phyloP scores from a whole-genome alignment of 1,284 basidiomycete genomes.

The Butyriboletus appendiculatus region DNA sequence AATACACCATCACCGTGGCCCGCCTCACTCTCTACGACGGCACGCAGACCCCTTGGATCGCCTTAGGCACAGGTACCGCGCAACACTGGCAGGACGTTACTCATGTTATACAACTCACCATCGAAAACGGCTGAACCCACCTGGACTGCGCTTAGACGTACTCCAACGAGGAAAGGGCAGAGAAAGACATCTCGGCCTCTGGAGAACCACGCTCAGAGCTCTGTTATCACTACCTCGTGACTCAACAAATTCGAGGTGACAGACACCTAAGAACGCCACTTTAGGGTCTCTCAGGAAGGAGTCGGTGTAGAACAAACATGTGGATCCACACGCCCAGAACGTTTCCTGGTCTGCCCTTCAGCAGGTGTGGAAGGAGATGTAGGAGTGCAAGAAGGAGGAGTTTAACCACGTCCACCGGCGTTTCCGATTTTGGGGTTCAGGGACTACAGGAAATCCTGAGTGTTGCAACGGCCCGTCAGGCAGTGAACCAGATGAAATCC shows the following conservation, averaged over 20 bases:
- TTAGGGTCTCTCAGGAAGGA: neutral
- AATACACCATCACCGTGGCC: neutral
- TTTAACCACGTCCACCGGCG: slow-evolving; percentile 4
- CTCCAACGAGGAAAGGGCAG: neutral
- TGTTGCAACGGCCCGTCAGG: neutral
- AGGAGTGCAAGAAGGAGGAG: slow-evolving; percentile 4
- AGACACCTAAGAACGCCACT: neutral
- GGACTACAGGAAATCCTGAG: neutral
- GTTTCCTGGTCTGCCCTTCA: neutral
- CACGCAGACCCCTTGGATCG: neutral
- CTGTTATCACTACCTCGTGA: neutral
- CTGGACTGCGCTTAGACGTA: slow-evolving; percentile 1
- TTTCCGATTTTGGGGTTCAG: neutral
- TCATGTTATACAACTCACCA: neutral
- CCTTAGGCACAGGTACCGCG: neutral
- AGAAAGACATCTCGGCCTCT: slow-evolving; percentile 1
- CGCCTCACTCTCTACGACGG: neutral
- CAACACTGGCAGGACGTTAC: slow-evolving; percentile 3
- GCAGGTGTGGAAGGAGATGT: slow-evolving; percentile 1
- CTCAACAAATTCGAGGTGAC: neutral
- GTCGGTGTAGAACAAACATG: neutral
- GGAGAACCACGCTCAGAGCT: neutral
- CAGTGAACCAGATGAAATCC: neutral
- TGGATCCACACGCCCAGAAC: neutral
- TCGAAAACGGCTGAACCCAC: neutral